These are phyloP conservation scores for Urostyla sp. DNA, from an alignment of 73 alveolate genomes.

Conservation along the genomic window DNA sequence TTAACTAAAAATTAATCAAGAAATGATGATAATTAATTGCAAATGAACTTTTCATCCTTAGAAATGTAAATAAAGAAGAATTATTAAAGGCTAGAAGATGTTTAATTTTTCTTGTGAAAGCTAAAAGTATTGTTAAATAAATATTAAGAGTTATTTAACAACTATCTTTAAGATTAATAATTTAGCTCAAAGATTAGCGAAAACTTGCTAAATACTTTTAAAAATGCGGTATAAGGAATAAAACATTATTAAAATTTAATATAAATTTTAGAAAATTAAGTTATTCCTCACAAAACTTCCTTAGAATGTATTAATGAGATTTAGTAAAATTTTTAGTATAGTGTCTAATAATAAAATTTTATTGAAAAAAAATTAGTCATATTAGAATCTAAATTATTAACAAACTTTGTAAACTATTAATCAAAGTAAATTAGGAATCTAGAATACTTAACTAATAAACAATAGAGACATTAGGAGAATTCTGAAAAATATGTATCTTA, in stretches of 20 bases:
- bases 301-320: not conserved
- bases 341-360: too few relatives aligned
- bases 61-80: not conserved
- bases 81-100: not conserved
- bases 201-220: conserved; percentile 1
- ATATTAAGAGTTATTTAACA: not conserved
- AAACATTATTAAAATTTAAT: not conserved
- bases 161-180: not conserved
- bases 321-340: too few relatives aligned
- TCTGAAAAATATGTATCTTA: too few relatives aligned
- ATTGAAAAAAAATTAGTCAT: too few relatives aligned
- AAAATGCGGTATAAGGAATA: conserved; percentile 21
- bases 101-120: not conserved
- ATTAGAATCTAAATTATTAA: too few relatives aligned
- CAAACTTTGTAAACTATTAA: too few relatives aligned
- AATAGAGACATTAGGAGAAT: too few relatives aligned
- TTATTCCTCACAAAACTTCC: not conserved
- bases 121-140: conserved; percentile 21
- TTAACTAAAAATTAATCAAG: not conserved
- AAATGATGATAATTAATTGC: conserved; percentile 5
- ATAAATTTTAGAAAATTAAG: not conserved
- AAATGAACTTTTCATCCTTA: conserved; percentile 1
- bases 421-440: too few relatives aligned
- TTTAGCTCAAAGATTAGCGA: not conserved
- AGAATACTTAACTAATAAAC: too few relatives aligned